phyloP scores from a whole-genome alignment of 2,329 filamentous ascomycete genomes.

The Diaporthe nobilis region DNA sequence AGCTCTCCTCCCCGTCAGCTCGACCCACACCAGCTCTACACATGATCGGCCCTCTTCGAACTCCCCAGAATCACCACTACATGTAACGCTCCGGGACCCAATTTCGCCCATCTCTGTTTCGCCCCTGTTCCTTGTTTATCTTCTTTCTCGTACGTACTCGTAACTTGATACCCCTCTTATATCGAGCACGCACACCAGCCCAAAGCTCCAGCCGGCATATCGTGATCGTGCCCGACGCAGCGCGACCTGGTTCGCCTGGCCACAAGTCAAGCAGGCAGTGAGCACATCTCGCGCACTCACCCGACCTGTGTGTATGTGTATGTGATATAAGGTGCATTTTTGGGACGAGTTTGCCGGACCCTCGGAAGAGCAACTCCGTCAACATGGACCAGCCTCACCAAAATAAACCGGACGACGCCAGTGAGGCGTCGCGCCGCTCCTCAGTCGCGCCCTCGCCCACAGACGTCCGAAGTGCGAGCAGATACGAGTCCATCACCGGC shows the following conservation, averaged over 20 bases:
- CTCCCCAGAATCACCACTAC: constrained; percentile 25
- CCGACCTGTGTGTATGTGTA: neutral
- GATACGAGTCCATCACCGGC: constrained; percentile 52
- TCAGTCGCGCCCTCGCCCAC: constrained; percentile 62
- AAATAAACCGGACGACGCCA: constrained; percentile 33
- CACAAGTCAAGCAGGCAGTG: neutral
- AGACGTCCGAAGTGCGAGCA: constrained; percentile 61
- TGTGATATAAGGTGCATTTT: neutral
- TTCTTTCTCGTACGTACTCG: constrained; percentile 24
- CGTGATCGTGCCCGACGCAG: constrained; percentile 19
- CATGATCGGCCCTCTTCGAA: neutral
- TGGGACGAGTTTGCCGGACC: neutral
- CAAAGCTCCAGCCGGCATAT: constrained; percentile 8
- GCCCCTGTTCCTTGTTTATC: constrained; percentile 35
- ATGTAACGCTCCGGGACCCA: constrained; percentile 23
- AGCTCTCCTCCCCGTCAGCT: constrained; percentile 30
- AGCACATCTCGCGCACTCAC: neutral
- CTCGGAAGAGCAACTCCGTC: constrained; percentile 15
- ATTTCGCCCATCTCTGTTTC: constrained; percentile 16
- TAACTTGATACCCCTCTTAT: constrained; percentile 20
- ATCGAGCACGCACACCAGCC: constrained; percentile 5
- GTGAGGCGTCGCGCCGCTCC: constrained; percentile 41
- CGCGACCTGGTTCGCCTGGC: constrained; percentile 27
- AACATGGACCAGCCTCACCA: constrained; percentile 62
- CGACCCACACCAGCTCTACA: constrained; percentile 37